These are phyloP conservation scores for Microsporum ferrugineum DNA, from an alignment of 2,329 filamentous ascomycete genomes.

Conservation along the genomic window DNA sequence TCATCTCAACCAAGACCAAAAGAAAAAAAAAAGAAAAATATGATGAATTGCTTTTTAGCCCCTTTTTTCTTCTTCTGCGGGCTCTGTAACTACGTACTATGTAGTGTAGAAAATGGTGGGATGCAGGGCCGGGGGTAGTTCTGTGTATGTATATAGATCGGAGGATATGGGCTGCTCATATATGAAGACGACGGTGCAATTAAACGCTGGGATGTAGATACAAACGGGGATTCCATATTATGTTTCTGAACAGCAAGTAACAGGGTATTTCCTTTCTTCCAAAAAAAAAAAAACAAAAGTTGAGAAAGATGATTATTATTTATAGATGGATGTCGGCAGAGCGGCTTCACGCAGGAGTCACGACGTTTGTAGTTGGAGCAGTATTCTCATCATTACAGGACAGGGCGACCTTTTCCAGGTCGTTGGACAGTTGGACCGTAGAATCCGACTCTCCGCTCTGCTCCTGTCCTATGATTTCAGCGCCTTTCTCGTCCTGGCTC, in stretches of 20 bases:
- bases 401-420: conserved; percentile 20
- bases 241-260: not conserved
- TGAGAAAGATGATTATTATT: not conserved
- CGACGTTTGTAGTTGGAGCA: not conserved
- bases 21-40: not conserved
- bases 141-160: not conserved
- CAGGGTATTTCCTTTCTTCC: not conserved
- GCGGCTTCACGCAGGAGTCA: not conserved
- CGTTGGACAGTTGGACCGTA: conserved; percentile 26
- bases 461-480: not conserved
- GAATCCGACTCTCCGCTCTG: not conserved
- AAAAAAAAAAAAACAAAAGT: not conserved
- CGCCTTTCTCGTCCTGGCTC: not conserved
- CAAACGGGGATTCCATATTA: not conserved
- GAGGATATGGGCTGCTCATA: not conserved
- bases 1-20: not conserved
- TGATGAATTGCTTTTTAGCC: not conserved
- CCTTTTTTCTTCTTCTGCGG: not conserved
- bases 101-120: not conserved
- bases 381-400: not conserved
- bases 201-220: not conserved
- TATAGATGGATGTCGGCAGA: not conserved
- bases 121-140: not conserved
- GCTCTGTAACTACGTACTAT: not conserved
- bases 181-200: not conserved